Conservation (phyloP, 2,329 filamentous ascomycete species). For the Exophiala viscosa region DNA sequence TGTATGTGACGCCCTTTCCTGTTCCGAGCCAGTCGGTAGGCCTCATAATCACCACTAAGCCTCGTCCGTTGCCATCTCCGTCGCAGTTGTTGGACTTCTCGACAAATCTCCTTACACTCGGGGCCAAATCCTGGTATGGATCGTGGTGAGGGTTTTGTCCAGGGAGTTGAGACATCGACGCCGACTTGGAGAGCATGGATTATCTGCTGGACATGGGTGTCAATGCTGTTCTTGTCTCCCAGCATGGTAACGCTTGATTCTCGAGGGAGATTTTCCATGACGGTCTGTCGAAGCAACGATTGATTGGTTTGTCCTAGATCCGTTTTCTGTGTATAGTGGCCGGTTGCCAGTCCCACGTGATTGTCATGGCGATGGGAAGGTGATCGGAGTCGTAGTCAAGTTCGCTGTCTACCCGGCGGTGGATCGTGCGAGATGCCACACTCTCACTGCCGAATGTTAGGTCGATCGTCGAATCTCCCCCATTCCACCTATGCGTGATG, state of each 20-base stretch:
- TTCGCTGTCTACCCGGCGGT: constrained; percentile 18
- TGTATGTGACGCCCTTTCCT: constrained; percentile 28
- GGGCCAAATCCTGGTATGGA: constrained; percentile 28
- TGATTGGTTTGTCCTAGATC: constrained; percentile 23
- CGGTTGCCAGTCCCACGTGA: constrained; percentile 27
- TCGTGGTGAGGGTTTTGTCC: constrained; percentile 24
- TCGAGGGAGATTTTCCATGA: constrained; percentile 7
- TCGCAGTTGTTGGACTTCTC: background rate
- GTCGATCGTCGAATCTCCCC: constrained; percentile 4
- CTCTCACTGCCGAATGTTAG: constrained; percentile 8
- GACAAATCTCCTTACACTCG: constrained; percentile 23
- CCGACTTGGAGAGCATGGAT: constrained; percentile 24
- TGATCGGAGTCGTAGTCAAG: constrained; percentile 31
- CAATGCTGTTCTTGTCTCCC: constrained; percentile 20
- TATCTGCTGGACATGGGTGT: constrained; percentile 21
- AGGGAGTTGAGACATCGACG: constrained; percentile 30
- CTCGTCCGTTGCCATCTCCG: constrained; percentile 3
- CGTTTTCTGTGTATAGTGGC: constrained; percentile 13
- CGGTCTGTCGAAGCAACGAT: constrained; percentile 16
- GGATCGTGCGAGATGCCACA: constrained; percentile 9
- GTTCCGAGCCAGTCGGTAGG: constrained; percentile 28
- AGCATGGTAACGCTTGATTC: background rate
- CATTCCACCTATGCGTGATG: constrained; percentile 13
- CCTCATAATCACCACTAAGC: constrained; percentile 4
- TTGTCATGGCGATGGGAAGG: constrained; percentile 23